phyloP scores from a whole-genome alignment of 176 grass and related monocot species.

The Neostapfia colusana region DNA sequence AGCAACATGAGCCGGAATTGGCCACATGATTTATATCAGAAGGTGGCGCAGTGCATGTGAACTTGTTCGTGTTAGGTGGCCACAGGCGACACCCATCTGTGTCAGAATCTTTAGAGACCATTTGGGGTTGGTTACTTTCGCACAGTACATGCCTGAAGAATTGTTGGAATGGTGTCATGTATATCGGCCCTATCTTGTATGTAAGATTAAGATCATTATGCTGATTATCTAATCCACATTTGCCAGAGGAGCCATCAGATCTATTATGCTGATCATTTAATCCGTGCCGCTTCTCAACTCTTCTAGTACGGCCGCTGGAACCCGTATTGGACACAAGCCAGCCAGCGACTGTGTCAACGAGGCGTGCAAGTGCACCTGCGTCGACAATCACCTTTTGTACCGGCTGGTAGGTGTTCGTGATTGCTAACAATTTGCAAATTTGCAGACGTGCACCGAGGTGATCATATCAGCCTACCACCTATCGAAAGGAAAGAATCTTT shows the following conservation, averaged over 20 bases:
- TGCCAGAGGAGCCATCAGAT: neutral
- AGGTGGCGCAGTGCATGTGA: conserved; percentile 86
- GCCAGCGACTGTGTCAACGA: too few relatives aligned
- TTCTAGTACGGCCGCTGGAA: too few relatives aligned
- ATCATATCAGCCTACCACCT: neutral
- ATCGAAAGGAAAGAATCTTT: neutral
- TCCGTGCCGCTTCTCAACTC: too few relatives aligned
- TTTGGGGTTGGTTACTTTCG: neutral
- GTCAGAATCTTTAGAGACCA: neutral
- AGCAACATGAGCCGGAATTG: conserved; percentile 89
- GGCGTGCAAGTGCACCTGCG: neutral
- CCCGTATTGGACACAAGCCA: neutral
- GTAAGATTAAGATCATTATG: neutral
- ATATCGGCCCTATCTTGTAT: neutral
- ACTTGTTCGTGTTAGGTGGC: conserved; percentile 23
- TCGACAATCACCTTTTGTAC: neutral
- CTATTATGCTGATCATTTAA: too few relatives aligned
- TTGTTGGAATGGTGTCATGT: neutral
- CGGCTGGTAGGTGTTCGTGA: neutral
- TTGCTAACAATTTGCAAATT: neutral
- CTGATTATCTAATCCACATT: conserved; percentile 5
- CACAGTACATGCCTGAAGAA: neutral
- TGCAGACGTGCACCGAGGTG: neutral
- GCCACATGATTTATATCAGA: conserved; percentile 94
- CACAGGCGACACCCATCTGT: neutral